Conservation (phyloP, 495 filamentous ascomycete genomes). For the Neurospora sp. region DNA sequence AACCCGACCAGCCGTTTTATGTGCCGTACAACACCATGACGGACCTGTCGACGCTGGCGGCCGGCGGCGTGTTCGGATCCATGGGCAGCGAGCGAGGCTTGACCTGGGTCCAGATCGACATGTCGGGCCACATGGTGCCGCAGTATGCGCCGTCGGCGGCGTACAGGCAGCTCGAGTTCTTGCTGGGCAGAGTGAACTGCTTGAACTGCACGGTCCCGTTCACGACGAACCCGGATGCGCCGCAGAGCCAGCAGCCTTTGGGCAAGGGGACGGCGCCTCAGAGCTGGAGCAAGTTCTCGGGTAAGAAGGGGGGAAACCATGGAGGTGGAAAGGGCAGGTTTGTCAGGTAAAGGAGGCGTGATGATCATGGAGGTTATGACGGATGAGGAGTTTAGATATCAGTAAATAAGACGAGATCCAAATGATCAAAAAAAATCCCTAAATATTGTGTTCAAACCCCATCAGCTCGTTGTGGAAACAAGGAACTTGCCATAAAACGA, state of each 20-base stretch:
- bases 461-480: neutral
- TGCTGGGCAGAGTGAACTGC: constrained; percentile 49
- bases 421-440: neutral
- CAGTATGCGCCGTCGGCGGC: constrained; percentile 52
- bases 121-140: constrained; percentile 57
- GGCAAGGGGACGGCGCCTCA: constrained; percentile 21
- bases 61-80: constrained; percentile 49
- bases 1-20: constrained; percentile 49
- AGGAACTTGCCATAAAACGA: neutral
- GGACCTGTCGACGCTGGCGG: constrained; percentile 28
- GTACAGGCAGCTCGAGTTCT: constrained; percentile 58
- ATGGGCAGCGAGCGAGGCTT: constrained; percentile 57
- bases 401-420: neutral
- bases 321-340: neutral
- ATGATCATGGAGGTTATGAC: neutral
- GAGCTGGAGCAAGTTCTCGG: constrained; percentile 13
- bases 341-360: neutral
- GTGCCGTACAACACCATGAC: constrained; percentile 49
- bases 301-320: neutral
- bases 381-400: neutral
- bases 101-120: constrained; percentile 50
- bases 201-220: constrained; percentile 23
- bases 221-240: constrained; percentile 10
- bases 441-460: neutral
- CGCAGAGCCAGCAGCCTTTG: constrained; percentile 14